A percentile compares a stretch with the other conserved stretches of the same genome.
These are phyloP conservation scores for Botryobasidium botryosum DNA, from an alignment of 768 basidiomycete genomes.

Conservation along the genomic window DNA sequence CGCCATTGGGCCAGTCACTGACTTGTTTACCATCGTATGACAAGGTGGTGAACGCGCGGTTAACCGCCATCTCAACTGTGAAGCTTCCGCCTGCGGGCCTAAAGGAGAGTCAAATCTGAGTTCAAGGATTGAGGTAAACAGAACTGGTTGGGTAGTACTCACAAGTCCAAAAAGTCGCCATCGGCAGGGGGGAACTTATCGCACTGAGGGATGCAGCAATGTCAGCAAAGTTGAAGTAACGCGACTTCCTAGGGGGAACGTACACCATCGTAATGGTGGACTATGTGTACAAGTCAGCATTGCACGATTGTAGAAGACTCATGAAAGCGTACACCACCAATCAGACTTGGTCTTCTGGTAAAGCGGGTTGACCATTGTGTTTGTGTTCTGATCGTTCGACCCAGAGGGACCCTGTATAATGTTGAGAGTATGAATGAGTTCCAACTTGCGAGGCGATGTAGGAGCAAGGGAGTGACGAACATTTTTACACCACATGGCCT, in stretches of 20 bases:
- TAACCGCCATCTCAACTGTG: slow-evolving; percentile 5
- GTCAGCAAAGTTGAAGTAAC: background rate
- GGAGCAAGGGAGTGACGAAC: too few relatives aligned
- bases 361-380: background rate
- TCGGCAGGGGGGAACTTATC: background rate
- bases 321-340: background rate
- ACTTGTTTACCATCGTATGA: slow-evolving; percentile 2
- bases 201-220: background rate
- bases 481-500: too few relatives aligned
- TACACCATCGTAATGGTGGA: too few relatives aligned
- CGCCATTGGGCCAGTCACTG: slow-evolving; percentile 4
- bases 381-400: background rate
- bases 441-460: background rate
- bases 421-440: background rate
- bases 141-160: background rate
- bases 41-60: slow-evolving; percentile 7
- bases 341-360: background rate
- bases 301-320: too few relatives aligned
- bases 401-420: background rate
- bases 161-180: background rate
- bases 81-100: slow-evolving; percentile 7
- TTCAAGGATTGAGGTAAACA: background rate
- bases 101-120: background rate
- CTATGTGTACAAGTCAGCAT: too few relatives aligned
- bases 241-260: background rate